phyloP scores from a whole-genome alignment of 208 protist genomes.

The Crithidia thermophila region DNA sequence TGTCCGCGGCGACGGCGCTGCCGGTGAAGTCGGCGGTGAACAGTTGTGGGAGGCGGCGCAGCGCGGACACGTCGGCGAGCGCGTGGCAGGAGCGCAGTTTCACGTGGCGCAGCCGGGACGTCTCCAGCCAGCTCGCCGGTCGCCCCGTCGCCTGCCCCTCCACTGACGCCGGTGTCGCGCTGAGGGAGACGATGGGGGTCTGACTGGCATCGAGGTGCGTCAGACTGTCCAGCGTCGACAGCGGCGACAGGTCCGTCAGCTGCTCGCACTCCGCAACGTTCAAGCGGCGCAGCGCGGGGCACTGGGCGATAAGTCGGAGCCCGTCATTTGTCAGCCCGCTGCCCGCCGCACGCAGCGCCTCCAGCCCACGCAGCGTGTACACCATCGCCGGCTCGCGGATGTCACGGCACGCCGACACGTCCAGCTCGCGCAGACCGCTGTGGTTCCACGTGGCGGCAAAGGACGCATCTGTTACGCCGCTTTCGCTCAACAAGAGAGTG shows the following conservation, averaged over 20 bases:
- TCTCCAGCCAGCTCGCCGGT: slow-evolving; percentile 3
- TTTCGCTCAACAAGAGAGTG: slow-evolving; percentile 30
- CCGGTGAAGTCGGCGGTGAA: slow-evolving; percentile 31
- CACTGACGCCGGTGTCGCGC: neutral
- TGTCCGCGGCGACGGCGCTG: slow-evolving; percentile 19
- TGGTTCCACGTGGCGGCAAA: slow-evolving; percentile 16
- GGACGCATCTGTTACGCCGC: slow-evolving; percentile 35
- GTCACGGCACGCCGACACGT: slow-evolving; percentile 6
- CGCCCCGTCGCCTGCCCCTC: slow-evolving; percentile 2
- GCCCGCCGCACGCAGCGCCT: slow-evolving; percentile 1
- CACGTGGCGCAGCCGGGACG: slow-evolving; percentile 23
- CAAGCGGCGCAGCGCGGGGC: slow-evolving; percentile 19
- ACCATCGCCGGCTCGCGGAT: neutral
- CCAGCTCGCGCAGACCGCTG: slow-evolving; percentile 5
- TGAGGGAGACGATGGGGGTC: neutral
- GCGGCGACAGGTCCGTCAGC: slow-evolving; percentile 4
- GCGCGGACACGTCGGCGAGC: slow-evolving; percentile 30
- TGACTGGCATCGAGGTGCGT: slow-evolving; percentile 26
- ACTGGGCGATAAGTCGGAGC: neutral
- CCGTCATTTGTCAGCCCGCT: slow-evolving; percentile 11
- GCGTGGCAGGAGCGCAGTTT: slow-evolving; percentile 32
- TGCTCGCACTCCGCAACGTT: slow-evolving; percentile 20
- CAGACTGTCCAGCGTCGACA: slow-evolving; percentile 10
- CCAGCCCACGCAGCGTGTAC: slow-evolving; percentile 3
- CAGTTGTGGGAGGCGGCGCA: slow-evolving; percentile 28